Conservation (phyloP, 345 rosid genomes). For the Erodium maritimum region DNA sequence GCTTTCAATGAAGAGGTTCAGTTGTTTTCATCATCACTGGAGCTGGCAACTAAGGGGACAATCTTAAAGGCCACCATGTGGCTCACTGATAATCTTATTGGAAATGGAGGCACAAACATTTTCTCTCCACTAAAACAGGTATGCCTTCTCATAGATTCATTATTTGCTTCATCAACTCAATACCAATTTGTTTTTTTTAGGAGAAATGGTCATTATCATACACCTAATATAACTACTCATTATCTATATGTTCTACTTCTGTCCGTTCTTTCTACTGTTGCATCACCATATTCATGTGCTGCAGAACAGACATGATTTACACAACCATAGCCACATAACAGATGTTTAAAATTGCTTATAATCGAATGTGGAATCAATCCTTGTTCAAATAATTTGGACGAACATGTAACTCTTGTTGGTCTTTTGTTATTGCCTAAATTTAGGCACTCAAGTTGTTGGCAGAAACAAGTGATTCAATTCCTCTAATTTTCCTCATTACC, state of each 20-base stretch:
- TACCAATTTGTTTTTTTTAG: neutral
- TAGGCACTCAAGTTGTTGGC: conserved; percentile 75
- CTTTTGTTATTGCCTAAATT: conserved; percentile 8
- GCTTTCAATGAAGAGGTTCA: conserved; percentile 64
- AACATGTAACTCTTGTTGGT: conserved; percentile 5
- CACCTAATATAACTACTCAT: too few species aligned
- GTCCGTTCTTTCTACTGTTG: too few species aligned
- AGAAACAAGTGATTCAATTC: conserved; percentile 39
- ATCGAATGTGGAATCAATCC: too few species aligned
- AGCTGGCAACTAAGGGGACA: conserved; percentile 42
- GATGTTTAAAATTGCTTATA: too few species aligned
- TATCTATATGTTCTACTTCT: too few species aligned
- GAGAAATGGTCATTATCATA: neutral
- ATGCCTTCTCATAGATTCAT: neutral
- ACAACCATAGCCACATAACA: too few species aligned
- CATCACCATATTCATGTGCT: too few species aligned
- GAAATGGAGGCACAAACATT: conserved; percentile 66
- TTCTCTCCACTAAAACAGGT: conserved; percentile 62
- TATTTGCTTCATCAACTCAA: neutral
- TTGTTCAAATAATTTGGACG: too few species aligned
- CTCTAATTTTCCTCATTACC: conserved; percentile 71
- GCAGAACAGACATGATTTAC: too few species aligned
- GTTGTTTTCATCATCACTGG: conserved; percentile 57
- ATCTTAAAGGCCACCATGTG: conserved; percentile 48
- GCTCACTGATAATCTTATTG: conserved; percentile 39